Conservation (phyloP, 2,329 filamentous ascomycete genomes). For the Ustulina deusta region DNA sequence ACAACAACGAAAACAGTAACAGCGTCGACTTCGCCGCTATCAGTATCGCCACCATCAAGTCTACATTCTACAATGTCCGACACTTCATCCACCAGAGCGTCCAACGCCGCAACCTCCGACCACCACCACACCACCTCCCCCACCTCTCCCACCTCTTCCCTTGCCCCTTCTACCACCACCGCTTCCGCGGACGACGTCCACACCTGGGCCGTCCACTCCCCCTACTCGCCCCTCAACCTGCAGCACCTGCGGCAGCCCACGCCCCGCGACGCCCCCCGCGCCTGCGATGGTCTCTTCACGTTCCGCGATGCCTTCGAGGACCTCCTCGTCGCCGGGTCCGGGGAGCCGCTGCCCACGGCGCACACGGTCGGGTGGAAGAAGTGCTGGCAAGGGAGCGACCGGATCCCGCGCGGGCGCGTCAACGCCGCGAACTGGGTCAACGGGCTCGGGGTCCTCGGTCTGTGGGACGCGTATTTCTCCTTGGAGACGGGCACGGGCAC, state of each 20-base stretch:
- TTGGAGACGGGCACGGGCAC: conserved; percentile 31
- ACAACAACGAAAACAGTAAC: background rate
- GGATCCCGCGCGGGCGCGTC: conserved; percentile 46
- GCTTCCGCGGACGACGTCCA: conserved; percentile 46
- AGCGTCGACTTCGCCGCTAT: background rate
- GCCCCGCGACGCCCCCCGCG: conserved; percentile 56
- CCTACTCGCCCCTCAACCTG: conserved; percentile 61
- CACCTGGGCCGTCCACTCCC: conserved; percentile 54
- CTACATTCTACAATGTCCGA: background rate
- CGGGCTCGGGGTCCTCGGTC: conserved; percentile 53
- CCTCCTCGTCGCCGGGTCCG: conserved; percentile 62
- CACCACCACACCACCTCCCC: background rate
- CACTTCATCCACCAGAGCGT: background rate
- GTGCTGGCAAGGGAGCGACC: background rate
- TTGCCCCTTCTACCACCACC: conserved; percentile 13
- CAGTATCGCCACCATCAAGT: background rate
- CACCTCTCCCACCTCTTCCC: background rate
- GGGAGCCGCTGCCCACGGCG: conserved; percentile 57
- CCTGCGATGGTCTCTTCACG: conserved; percentile 55
- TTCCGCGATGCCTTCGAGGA: conserved; percentile 71
- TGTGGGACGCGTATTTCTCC: conserved; percentile 53
- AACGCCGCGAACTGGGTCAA: conserved; percentile 58
- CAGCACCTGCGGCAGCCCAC: conserved; percentile 60
- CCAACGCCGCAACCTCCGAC: conserved; percentile 8
- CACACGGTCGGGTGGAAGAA: conserved; percentile 39